phyloP scores from a whole-genome alignment of 1,284 basidiomycete species.

The Melampsora americana region DNA sequence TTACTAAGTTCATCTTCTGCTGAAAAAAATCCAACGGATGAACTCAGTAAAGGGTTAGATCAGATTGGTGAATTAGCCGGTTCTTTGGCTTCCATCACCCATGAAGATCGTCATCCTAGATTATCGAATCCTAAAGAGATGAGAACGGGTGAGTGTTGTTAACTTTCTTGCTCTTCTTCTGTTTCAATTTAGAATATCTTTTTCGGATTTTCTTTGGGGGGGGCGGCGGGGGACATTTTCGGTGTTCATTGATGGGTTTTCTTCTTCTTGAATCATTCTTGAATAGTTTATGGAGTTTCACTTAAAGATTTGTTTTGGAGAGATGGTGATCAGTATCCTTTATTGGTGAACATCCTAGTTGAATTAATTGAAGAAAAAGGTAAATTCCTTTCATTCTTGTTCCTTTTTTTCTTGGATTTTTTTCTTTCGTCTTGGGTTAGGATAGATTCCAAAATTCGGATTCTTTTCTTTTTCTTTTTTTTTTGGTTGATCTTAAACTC shows the following conservation, averaged over 20 bases:
- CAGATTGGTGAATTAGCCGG: conserved; percentile 41
- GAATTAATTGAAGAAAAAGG: conserved; percentile 42
- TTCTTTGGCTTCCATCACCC: conserved; percentile 15
- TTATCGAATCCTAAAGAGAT: conserved; percentile 36
- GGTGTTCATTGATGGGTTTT: neutral
- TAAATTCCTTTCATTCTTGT: neutral
- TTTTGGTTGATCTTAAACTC: neutral
- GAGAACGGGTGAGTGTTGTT: conserved; percentile 16
- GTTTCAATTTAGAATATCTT: neutral
- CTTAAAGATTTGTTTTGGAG: conserved; percentile 39
- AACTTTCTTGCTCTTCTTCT: neutral
- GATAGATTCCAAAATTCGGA: too few relatives aligned
- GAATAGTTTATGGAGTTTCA: conserved; percentile 38
- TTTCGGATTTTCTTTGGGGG: too few relatives aligned
- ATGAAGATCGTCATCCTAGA: conserved; percentile 32
- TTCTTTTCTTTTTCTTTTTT: neutral
- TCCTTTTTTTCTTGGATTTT: neutral
- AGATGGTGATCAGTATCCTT: conserved; percentile 29
- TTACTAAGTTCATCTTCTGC: conserved; percentile 3
- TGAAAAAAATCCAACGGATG: neutral
- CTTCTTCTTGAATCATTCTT: too few relatives aligned
- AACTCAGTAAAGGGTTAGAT: conserved; percentile 25
- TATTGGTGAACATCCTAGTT: conserved; percentile 32
- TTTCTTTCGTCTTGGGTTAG: too few relatives aligned
- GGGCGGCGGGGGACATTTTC: too few relatives aligned